Evolutionary conservation across 148 eudicot species (phyloP), one percentile per base, ranked within the genome.

Genomic region (Gaultheria prostrata): DNA sequence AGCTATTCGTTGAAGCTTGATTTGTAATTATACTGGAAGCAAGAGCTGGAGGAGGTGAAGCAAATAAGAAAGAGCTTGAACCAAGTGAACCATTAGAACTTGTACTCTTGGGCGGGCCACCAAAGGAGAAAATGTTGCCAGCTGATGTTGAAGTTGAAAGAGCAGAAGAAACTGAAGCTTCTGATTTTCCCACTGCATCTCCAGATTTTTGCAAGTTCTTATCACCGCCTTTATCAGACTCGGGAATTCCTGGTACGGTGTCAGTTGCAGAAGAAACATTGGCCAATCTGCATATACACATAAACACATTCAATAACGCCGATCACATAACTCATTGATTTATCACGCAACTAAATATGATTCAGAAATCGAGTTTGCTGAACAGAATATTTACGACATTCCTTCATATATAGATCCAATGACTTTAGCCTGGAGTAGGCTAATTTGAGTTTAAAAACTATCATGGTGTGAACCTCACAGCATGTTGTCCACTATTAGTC

Each of bases 1-100:
- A 83, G 67, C 89, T 88, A 84, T 87, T 89, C 61, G 89, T 78
- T 33, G 82, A 71, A 79, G 80, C 57, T 73, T 84, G 83, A 53
- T 81, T 77, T 80, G 76, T 26, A 33, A 76, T 33, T 14, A 79
- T 82, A 76, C 87, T 79, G 48, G 90, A 82, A 78, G 89, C 33
- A 5, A 74, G 85, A 59, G 33, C 71, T 14, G 89, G 84, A 84
- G 84, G 20, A 77, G 91, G 59, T 18, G 83, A 65, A 32, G 83
- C 74, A 39, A 85, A 70, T 15, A 81, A 30, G 24, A 84, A 80
- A 82, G 93, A 49, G 50, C 86, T 86, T 78, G 91, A 85, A 84
- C 71, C 83, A 85, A 70, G 49, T 28, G 80, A 83, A 46, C 89
- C 94, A 80, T 86, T 90, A 67, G 81, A 33, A 56, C 54, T 26